phyloP scores from a whole-genome alignment of 2,329 filamentous ascomycete genomes.

The Fusarium sambucinum region DNA sequence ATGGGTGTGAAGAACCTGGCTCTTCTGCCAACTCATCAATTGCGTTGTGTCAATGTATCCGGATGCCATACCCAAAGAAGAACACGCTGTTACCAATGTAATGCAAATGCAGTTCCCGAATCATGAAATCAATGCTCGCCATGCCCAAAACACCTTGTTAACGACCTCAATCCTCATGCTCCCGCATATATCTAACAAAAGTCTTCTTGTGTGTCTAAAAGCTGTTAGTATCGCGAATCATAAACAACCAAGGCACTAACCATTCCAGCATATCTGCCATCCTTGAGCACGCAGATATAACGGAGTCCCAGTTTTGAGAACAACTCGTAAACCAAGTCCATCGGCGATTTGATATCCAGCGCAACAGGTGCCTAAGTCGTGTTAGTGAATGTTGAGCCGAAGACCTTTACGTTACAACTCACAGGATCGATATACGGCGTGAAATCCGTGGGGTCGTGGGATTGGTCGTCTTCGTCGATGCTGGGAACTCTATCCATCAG shows the following conservation, averaged over 20 bases:
- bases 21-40: conserved; percentile 12
- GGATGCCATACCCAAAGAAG: conserved; percentile 14
- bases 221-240: conserved; percentile 24
- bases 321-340: conserved; percentile 96
- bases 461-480: conserved; percentile 74
- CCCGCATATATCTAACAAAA: conserved; percentile 94
- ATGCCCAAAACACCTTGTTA: conserved; percentile 19
- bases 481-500: conserved; percentile 80
- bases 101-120: conserved; percentile 32
- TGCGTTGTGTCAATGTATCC: conserved; percentile 4
- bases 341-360: conserved; percentile 87
- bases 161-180: conserved; percentile 67
- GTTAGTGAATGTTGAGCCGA: conserved; percentile 26
- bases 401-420: conserved; percentile 49
- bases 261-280: conserved; percentile 89
- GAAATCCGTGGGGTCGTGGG: conserved; percentile 81
- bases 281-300: conserved; percentile 88
- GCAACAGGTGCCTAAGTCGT: conserved; percentile 78
- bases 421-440: conserved; percentile 91
- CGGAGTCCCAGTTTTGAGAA: conserved; percentile 94
- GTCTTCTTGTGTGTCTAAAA: conserved; percentile 89
- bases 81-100: conserved; percentile 32
- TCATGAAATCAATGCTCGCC: conserved; percentile 19
- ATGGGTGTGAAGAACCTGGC: not conserved
- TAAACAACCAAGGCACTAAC: conserved; percentile 64